phyloP scores from a whole-genome alignment of 164 flowering plant species.

The Vitis vinifera region ASM3070453v1 NC_081822.1:13503001-13503500 shows the following conservation, averaged over 20 bases:
- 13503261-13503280: conserved; percentile 51
- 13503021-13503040: conserved; percentile 54
- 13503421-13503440: too few relatives aligned
- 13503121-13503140: neutral
- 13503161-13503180: too few relatives aligned
- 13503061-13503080: conserved; percentile 43
- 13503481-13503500: too few relatives aligned
- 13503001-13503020: conserved; percentile 45
- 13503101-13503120: neutral
- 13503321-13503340: conserved; percentile 65
- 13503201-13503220: too few relatives aligned
- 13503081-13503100: conserved; percentile 51
- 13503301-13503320: conserved; percentile 72
- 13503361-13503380: conserved; percentile 27
- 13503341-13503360: conserved; percentile 57
- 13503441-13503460: too few relatives aligned
- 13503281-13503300: conserved; percentile 62
- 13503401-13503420: neutral
- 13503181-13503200: too few relatives aligned
- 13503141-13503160: neutral
- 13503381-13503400: neutral
- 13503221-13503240: too few relatives aligned
- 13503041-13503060: conserved; percentile 49
- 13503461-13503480: too few relatives aligned
- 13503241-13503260: conserved; percentile 39